phyloP scores from a whole-genome alignment of 139 green algal species.

The Micromonas pusilla region DNA sequence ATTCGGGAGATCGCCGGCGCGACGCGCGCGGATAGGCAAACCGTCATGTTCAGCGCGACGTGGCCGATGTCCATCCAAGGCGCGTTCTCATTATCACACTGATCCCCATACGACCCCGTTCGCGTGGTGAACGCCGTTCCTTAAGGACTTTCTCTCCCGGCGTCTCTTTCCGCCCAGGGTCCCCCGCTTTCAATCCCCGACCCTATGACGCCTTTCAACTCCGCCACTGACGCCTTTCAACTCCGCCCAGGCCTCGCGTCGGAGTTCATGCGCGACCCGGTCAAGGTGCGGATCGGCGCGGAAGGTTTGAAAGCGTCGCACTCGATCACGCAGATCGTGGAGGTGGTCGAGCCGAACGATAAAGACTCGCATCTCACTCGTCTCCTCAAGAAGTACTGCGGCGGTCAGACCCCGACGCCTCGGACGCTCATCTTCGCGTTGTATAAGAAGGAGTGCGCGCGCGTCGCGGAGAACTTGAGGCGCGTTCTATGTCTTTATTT shows the following conservation, averaged over 20 bases:
- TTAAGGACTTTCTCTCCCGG: too few species aligned
- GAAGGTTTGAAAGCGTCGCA: conserved; percentile 75
- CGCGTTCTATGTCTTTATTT: too few species aligned
- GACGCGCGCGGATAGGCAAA: conserved; percentile 61
- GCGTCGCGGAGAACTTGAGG: conserved; percentile 67
- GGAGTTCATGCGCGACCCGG: conserved; percentile 73
- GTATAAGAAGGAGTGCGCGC: conserved; percentile 92
- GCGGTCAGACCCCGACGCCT: conserved; percentile 52
- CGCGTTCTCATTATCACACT: too few species aligned
- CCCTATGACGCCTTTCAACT: too few species aligned
- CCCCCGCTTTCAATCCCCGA: too few species aligned
- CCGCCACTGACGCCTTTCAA: too few species aligned
- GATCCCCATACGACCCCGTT: too few species aligned
- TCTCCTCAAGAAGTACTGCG: conserved; percentile 20
- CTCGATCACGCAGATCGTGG: conserved; percentile 74
- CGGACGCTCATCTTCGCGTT: conserved; percentile 88
- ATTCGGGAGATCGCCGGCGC: conserved; percentile 64
- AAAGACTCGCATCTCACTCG: conserved; percentile 38
- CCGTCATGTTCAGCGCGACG: conserved; percentile 93
- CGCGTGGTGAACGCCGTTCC: too few species aligned
- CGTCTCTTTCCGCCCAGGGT: too few species aligned
- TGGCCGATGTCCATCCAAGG: conserved; percentile 81
- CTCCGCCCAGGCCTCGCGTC: too few species aligned
- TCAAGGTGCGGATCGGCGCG: conserved; percentile 66
- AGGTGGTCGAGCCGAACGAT: conserved; percentile 59